Evolutionary conservation across 2,329 filamentous ascomycete genomes (phyloP).

Genomic region (Aschersonia sp.): DNA sequence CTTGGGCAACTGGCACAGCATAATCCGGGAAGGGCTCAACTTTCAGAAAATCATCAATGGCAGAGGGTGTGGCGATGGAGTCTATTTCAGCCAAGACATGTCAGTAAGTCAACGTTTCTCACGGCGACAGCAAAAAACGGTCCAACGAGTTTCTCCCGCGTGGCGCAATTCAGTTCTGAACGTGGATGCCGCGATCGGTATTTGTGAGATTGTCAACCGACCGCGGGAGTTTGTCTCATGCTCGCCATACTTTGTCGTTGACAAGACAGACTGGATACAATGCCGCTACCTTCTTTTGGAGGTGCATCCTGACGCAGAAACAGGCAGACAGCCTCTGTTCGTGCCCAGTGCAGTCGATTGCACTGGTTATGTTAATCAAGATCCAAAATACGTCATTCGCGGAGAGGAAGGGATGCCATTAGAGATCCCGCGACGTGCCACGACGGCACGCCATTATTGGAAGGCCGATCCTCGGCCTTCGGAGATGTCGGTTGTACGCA

Average conservation of each 20-base stretch:
- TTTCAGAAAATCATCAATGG: slow-evolving; percentile 50
- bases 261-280: slow-evolving; percentile 73
- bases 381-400: slow-evolving; percentile 6
- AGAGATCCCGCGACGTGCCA: slow-evolving; percentile 13
- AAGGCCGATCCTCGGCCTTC: too few species aligned
- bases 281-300: slow-evolving; percentile 65
- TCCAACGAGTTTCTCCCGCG: too few species aligned
- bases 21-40: slow-evolving; percentile 69
- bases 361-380: slow-evolving; percentile 13
- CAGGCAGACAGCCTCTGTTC: slow-evolving; percentile 5
- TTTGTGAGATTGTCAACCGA: slow-evolving; percentile 77
- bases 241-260: slow-evolving; percentile 54
- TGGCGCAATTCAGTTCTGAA: slow-evolving; percentile 58
- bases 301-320: slow-evolving; percentile 5
- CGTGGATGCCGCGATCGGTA: slow-evolving; percentile 45
- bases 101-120: too few species aligned
- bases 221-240: slow-evolving; percentile 43
- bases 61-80: slow-evolving; percentile 60
- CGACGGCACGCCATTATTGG: slow-evolving; percentile 6
- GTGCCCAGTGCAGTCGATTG: neutral
- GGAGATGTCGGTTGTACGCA: too few species aligned
- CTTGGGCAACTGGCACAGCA: slow-evolving; percentile 75
- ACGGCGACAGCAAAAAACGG: too few species aligned
- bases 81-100: slow-evolving; percentile 55
- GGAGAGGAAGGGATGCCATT: slow-evolving; percentile 1